phyloP scores from a whole-genome alignment of 192 early-diverging fungal genomes.

The Chytriomyces hyalinus region DNA sequence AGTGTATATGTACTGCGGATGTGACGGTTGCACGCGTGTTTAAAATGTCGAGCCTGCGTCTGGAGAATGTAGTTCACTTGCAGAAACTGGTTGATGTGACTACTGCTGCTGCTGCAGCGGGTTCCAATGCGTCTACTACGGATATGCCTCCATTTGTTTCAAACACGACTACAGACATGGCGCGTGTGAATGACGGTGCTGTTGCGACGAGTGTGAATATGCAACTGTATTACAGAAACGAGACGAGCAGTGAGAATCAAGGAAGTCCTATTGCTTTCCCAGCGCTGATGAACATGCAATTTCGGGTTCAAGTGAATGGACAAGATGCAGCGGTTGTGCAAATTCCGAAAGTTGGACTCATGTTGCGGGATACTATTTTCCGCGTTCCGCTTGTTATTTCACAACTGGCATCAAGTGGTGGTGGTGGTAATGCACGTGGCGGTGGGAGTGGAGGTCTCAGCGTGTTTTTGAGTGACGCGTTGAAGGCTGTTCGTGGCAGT shows the following conservation, averaged over 20 bases:
- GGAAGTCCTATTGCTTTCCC: constrained; percentile 11
- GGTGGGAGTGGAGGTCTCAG: neutral
- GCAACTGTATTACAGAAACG: neutral
- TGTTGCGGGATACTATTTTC: no score
- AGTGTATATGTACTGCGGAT: neutral
- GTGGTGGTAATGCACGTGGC: neutral
- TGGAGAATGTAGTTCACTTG: constrained; percentile 1
- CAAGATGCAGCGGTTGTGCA: no score
- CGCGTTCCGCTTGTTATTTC: no score
- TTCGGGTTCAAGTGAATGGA: neutral
- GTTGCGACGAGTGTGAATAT: neutral
- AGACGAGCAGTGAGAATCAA: neutral
- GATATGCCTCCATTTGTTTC: neutral
- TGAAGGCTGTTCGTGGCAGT: no score
- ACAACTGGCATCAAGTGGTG: no score
- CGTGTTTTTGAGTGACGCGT: neutral
- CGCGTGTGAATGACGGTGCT: neutral
- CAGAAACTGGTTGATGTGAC: neutral
- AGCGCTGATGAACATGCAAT: neutral
- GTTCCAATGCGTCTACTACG: neutral
- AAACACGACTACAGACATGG: neutral
- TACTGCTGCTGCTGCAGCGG: no score
- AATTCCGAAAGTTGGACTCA: no score
- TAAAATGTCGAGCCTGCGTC: neutral
- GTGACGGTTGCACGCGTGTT: constrained; percentile 9